These are phyloP conservation scores for Hypoxylon rickii DNA, from an alignment of 495 filamentous ascomycete species.

Conservation along the genomic window DNA sequence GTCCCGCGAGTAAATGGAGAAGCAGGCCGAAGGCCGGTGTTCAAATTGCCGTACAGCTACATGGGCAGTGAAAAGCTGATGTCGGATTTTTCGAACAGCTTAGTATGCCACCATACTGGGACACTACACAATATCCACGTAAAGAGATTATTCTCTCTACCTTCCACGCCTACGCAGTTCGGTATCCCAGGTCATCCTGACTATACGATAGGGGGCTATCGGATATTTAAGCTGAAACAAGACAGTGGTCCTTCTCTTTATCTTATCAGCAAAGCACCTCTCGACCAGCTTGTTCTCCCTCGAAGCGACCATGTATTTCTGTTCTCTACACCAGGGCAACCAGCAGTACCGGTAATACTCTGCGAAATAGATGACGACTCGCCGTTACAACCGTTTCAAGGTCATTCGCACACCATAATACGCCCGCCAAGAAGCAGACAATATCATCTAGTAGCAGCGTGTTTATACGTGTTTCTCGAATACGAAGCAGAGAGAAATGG, in stretches of 20 bases:
- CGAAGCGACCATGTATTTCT: neutral
- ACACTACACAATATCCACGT: neutral
- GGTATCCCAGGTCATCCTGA: no score
- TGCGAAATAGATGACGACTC: no score
- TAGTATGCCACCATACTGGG: neutral
- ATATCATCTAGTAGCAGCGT: neutral
- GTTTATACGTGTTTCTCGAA: neutral
- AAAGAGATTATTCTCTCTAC: neutral
- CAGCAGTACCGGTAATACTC: neutral
- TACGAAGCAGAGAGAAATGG: no score
- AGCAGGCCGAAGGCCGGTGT: no score
- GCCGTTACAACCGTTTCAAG: no score
- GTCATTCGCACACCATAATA: no score
- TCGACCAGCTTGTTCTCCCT: neutral
- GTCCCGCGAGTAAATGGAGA: neutral
- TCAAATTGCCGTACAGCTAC: no score
- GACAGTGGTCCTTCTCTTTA: neutral
- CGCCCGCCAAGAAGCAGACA: neutral
- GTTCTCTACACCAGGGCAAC: neutral
- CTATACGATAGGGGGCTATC: neutral
- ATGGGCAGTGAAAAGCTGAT: neutral
- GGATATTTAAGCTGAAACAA: neutral
- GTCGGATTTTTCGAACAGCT: no score
- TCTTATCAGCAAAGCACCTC: neutral
- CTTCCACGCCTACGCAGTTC: neutral